phyloP scores from a whole-genome alignment of 2,329 filamentous ascomycete species.

The Fusarium hostae region DNA sequence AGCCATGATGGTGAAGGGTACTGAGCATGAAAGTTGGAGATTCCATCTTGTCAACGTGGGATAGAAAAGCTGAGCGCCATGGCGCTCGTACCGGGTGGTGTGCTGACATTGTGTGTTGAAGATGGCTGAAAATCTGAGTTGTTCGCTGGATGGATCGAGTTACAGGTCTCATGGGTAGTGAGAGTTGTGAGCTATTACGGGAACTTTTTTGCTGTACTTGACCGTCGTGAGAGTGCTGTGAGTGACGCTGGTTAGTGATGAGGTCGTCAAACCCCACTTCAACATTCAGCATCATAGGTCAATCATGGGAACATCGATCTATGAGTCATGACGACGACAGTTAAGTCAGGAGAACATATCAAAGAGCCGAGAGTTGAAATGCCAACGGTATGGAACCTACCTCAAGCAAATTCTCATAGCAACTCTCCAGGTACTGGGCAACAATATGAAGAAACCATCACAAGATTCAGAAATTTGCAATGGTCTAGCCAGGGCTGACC shows the following conservation, averaged over 20 bases:
- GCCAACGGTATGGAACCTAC: not conserved
- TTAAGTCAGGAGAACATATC: not conserved
- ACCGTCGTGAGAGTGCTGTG: not conserved
- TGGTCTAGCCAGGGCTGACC: not conserved
- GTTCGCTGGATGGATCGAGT: constrained; percentile 39
- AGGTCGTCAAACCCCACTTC: constrained; percentile 27
- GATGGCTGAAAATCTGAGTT: constrained; percentile 44
- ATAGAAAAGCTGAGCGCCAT: constrained; percentile 64
- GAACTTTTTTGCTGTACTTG: not conserved
- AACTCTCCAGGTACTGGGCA: not conserved
- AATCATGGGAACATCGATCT: constrained; percentile 15
- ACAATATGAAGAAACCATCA: not conserved
- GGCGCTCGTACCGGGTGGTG: constrained; percentile 52
- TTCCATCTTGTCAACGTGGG: constrained; percentile 61
- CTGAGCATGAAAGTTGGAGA: constrained; percentile 62
- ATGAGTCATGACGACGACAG: constrained; percentile 35
- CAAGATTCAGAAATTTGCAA: not conserved
- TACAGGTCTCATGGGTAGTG: constrained; percentile 34
- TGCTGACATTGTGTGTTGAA: constrained; percentile 46
- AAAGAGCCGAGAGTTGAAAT: not conserved
- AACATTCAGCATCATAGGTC: constrained; percentile 22
- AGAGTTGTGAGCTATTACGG: not conserved
- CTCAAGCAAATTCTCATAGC: not conserved
- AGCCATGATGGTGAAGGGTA: constrained; percentile 57
- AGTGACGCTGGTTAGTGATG: constrained; percentile 11